Base-by-base conservation (phyloP, 805 yeast species). In the Metschnikowia peoriensis region DNA sequence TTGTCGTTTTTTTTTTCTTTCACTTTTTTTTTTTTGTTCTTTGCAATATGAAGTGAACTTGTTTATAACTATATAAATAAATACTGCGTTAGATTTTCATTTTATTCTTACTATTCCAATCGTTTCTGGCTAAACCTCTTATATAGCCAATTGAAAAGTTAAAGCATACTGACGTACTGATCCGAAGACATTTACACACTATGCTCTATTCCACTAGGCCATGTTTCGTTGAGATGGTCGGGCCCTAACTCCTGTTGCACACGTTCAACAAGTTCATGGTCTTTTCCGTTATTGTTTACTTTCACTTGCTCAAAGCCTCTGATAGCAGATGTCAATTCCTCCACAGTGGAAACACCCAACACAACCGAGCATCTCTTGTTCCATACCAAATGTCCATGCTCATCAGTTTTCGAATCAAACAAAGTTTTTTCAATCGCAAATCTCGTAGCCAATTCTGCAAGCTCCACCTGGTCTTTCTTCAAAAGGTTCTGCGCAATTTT, bases 391-490 rank as follows among this genome's bases (percentile, higher is more conserved):
- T 52, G 55, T 2, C 51, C 58, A 7, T 29, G 55, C 38, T 15
- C 40, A 6, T 41, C 44, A 32, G 49, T 41, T 38, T n/a, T 44
- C 7, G 67, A 59, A 10, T 62, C 67, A 49, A 70, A 70, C 14
- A 73, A 59, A 22, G 53, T 46, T 48, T 76, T 70, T 44, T 80
- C 69, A 39, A 88, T 70, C 0, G 97, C 92, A 66, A 76, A 93
- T 55, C 94, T 74, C 0, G 89, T 84, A 2, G 97, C 88, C 55
- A 91, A 67, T 56, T 87, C 93, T 0, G 97, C 96, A 49, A 93
- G 70, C 55, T 90, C 94, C 4, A 82, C 75, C 7, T 53, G 47
- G 43, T 77, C 71, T 3, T 68, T 62, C 6, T 62, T 48, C 42
- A 65, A 51, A 46, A 81, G 66, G n/a, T 67, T 54, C 7, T 61